A percentile compares a stretch with the other conserved stretches of the same genome.
phyloP scores from a whole-genome alignment of 2,329 filamentous ascomycete genomes.

The Trichoderma pleuroti region DNA sequence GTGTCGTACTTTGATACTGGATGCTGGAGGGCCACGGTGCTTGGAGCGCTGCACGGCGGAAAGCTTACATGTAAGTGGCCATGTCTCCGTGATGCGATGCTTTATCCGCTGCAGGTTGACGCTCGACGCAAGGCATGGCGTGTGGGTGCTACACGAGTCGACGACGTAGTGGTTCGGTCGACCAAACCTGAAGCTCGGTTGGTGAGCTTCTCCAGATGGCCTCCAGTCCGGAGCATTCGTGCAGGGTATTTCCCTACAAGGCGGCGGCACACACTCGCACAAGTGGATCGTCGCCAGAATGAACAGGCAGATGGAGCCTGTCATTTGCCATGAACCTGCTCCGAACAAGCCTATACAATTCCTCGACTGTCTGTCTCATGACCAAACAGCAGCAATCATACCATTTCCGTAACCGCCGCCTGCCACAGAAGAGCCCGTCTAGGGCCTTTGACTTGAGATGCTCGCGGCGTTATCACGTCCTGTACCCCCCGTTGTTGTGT shows the following conservation, averaged over 20 bases:
- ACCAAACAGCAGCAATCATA: constrained; percentile 2
- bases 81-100: not conserved
- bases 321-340: constrained; percentile 1
- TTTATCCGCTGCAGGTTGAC: not conserved
- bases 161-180: not conserved
- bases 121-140: not conserved
- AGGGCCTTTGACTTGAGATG: not conserved
- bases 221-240: not conserved
- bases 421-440: not conserved
- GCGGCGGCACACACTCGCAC: not conserved
- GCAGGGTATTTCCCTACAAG: constrained; percentile 8
- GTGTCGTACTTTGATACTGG: constrained; percentile 5
- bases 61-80: not conserved
- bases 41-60: not conserved
- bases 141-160: not conserved
- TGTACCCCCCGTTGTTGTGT: not conserved
- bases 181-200: not conserved
- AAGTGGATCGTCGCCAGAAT: not conserved
- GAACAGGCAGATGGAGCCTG: not conserved
- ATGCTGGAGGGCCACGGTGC: not conserved
- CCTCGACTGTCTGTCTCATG: constrained; percentile 5
- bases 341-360: not conserved
- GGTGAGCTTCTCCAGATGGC: not conserved
- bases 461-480: not conserved
- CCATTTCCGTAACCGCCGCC: constrained; percentile 6